These are phyloP conservation scores for Hanseniaspora jakobsenii DNA, from an alignment of 805 yeast species.

Conservation along the genomic window DNA sequence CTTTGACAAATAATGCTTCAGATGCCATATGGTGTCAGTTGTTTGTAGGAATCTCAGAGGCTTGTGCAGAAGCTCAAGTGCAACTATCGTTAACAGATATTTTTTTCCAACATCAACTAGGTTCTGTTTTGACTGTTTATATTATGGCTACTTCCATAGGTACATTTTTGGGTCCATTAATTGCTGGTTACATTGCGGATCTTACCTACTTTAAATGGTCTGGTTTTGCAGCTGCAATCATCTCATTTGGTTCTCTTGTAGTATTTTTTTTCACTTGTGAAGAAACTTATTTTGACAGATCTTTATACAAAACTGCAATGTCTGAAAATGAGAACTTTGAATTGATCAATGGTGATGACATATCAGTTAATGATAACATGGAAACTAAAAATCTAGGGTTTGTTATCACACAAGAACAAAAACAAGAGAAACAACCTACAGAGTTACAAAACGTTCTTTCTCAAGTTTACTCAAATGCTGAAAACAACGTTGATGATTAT, in stretches of 20 bases:
- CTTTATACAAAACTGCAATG: slow-evolving; percentile 28
- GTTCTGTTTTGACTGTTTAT: slow-evolving; percentile 58
- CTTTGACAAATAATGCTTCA: slow-evolving; percentile 37
- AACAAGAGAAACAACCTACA: neutral
- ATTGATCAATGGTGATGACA: slow-evolving; percentile 3
- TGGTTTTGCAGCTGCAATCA: slow-evolving; percentile 53
- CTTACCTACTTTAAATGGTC: slow-evolving; percentile 66
- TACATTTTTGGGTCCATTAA: slow-evolving; percentile 65
- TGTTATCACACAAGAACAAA: too few species aligned
- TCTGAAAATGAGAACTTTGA: neutral
- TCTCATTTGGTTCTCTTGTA: slow-evolving; percentile 46
- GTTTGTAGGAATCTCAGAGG: slow-evolving; percentile 69
- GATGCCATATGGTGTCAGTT: slow-evolving; percentile 70
- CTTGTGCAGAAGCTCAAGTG: slow-evolving; percentile 63
- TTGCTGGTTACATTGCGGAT: slow-evolving; percentile 61
- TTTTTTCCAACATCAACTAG: slow-evolving; percentile 66
- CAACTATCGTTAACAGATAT: slow-evolving; percentile 60
- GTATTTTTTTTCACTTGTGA: slow-evolving; percentile 51
- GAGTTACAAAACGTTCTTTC: slow-evolving; percentile 14
- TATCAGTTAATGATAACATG: neutral
- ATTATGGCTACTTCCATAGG: slow-evolving; percentile 66
- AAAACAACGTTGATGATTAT: slow-evolving; percentile 14
- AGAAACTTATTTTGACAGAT: slow-evolving; percentile 57
- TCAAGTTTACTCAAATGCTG: slow-evolving; percentile 16
- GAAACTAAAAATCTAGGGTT: too few species aligned